Evolutionary conservation across 163 green algal genomes (phyloP).

Genomic region (Prototheca wickerhamii): DNA sequence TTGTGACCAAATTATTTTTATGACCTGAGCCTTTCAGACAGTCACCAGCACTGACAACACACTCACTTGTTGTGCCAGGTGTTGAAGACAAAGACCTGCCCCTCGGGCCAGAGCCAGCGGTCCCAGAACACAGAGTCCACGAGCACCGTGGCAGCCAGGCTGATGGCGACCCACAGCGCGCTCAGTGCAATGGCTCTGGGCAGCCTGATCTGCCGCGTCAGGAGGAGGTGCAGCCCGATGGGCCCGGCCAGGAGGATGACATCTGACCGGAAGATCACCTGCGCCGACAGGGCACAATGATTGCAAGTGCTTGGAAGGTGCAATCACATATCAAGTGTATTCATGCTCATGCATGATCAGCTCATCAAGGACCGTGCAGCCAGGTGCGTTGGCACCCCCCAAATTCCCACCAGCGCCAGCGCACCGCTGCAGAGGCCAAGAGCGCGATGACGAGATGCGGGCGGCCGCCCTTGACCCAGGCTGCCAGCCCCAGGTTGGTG

Average conservation of each 20-base stretch:
- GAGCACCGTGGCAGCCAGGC: slow-evolving; percentile 33
- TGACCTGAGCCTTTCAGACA: not conserved
- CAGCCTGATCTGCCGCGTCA: slow-evolving; percentile 18
- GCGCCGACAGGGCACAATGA: not conserved
- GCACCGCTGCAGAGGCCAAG: slow-evolving; percentile 34
- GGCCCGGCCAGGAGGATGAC: slow-evolving; percentile 39
- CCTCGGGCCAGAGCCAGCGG: slow-evolving; percentile 74
- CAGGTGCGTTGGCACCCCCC: not conserved
- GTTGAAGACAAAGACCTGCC: slow-evolving; percentile 79
- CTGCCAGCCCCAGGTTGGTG: slow-evolving; percentile 35
- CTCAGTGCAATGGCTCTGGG: slow-evolving; percentile 10
- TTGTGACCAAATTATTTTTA: not conserved
- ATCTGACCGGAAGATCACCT: slow-evolving; percentile 66
- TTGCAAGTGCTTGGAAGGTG: not conserved
- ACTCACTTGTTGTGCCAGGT: slow-evolving; percentile 62
- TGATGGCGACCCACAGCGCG: slow-evolving; percentile 10
- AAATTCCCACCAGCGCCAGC: not conserved
- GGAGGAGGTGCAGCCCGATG: slow-evolving; percentile 49
- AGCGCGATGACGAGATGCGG: slow-evolving; percentile 18
- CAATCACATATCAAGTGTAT: not conserved
- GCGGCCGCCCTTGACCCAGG: slow-evolving; percentile 29
- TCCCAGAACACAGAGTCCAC: slow-evolving; percentile 67
- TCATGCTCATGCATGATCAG: not conserved
- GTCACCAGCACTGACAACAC: not conserved
- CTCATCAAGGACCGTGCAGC: not conserved